phyloP scores from a whole-genome alignment of 225 moss, liverwort and hornwort genomes.

The Takakia lepidozioides region DNA sequence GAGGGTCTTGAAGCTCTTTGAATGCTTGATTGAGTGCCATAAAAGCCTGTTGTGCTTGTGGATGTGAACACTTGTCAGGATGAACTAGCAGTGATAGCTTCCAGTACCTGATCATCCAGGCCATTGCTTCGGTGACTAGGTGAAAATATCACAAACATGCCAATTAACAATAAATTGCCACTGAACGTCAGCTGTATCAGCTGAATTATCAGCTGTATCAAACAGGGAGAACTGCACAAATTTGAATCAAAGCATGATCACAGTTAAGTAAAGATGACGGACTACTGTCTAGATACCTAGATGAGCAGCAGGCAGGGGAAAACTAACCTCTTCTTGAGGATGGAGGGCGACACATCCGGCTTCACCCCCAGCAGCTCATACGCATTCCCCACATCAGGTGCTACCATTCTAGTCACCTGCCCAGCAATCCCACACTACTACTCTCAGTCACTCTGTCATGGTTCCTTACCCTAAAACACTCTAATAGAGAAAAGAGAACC shows the following conservation, averaged over 20 bases:
- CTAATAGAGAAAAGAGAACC: too few species aligned
- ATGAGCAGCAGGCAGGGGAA: neutral
- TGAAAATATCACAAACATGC: too few species aligned
- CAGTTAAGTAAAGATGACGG: too few species aligned
- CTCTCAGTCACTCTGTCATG: too few species aligned
- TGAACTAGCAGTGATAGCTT: conserved; percentile 89
- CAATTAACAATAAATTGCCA: too few species aligned
- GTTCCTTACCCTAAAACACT: too few species aligned
- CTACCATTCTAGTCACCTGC: conserved; percentile 79
- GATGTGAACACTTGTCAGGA: conserved; percentile 94
- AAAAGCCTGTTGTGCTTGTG: conserved; percentile 92
- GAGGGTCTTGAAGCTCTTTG: conserved; percentile 91
- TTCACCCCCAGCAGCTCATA: conserved; percentile 88
- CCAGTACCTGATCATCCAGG: conserved; percentile 69
- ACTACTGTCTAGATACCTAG: too few species aligned
- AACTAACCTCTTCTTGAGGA: conserved; percentile 77
- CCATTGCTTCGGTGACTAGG: conserved; percentile 4
- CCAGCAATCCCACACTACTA: too few species aligned
- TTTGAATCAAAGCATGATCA: too few species aligned
- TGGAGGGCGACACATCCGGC: conserved; percentile 41
- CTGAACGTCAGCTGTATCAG: too few species aligned
- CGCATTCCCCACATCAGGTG: conserved; percentile 68
- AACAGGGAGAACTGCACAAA: too few species aligned
- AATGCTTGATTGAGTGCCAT: conserved; percentile 92
- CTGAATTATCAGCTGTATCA: too few species aligned